Evolutionary conservation across 2,329 filamentous ascomycete species (phyloP).

Genomic region (Fusarium sp.): DNA sequence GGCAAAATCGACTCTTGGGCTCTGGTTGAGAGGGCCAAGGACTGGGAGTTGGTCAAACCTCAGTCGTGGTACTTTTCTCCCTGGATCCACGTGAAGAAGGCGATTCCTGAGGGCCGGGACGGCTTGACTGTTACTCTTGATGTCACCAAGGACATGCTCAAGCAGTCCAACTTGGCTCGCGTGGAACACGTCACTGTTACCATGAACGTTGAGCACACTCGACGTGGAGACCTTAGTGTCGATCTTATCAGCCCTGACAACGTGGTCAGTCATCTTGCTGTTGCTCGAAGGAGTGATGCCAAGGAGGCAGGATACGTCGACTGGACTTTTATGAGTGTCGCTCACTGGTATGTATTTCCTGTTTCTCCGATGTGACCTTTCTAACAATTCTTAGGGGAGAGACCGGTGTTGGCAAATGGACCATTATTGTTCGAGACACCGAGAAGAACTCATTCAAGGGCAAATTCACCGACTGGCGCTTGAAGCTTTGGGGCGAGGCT

Average conservation of each 20-base stretch:
- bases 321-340: slow-evolving; percentile 99
- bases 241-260: slow-evolving; percentile 88
- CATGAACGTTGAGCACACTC: slow-evolving; percentile 92
- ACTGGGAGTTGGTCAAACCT: slow-evolving; percentile 89
- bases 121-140: slow-evolving; percentile 85
- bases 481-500: slow-evolving; percentile 93
- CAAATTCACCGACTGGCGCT: slow-evolving; percentile 88
- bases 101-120: slow-evolving; percentile 84
- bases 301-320: slow-evolving; percentile 80
- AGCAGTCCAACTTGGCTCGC: slow-evolving; percentile 83
- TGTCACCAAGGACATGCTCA: slow-evolving; percentile 83
- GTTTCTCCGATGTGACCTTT: not conserved
- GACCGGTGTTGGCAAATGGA: slow-evolving; percentile 88
- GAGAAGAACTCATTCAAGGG: slow-evolving; percentile 80
- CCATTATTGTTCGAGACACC: slow-evolving; percentile 87
- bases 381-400: slow-evolving; percentile 76
- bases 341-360: slow-evolving; percentile 78
- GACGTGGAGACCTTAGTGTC: slow-evolving; percentile 90
- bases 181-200: slow-evolving; percentile 96
- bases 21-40: slow-evolving; percentile 86
- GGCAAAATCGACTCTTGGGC: slow-evolving; percentile 92
- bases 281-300: slow-evolving; percentile 76
- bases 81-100: slow-evolving; percentile 89
- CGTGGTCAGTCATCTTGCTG: slow-evolving; percentile 85
- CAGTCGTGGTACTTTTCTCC: slow-evolving; percentile 96